Evolutionary conservation across 352 stramenopile genomes (phyloP).

Genomic region (Plasmopara halstedii): DNA sequence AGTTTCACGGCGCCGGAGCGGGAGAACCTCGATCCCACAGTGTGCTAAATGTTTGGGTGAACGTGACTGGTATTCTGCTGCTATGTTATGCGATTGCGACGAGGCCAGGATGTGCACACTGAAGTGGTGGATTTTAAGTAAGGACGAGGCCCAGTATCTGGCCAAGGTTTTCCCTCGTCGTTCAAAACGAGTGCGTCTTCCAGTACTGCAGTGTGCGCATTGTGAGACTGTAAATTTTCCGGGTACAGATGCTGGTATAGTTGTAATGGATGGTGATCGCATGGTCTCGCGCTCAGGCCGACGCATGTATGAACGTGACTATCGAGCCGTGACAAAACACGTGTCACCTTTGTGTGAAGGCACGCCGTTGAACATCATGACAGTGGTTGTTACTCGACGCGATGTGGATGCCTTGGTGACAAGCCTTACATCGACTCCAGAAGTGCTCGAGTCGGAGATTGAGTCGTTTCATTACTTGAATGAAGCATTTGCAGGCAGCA

Average conservation of each 20-base stretch:
- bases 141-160: slow-evolving; percentile 61
- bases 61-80: slow-evolving; percentile 31
- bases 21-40: slow-evolving; percentile 32
- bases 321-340: slow-evolving; percentile 71
- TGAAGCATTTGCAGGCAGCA: slow-evolving; percentile 25
- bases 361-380: slow-evolving; percentile 49
- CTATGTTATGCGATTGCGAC: slow-evolving; percentile 25
- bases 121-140: slow-evolving; percentile 72
- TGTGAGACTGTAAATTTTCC: slow-evolving; percentile 76
- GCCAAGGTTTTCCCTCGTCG: slow-evolving; percentile 48
- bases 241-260: slow-evolving; percentile 64
- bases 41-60: slow-evolving; percentile 47
- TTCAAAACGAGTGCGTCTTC: slow-evolving; percentile 35
- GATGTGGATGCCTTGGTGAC: slow-evolving; percentile 48
- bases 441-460: slow-evolving; percentile 60
- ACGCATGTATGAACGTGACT: slow-evolving; percentile 75
- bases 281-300: slow-evolving; percentile 62
- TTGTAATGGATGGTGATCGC: slow-evolving; percentile 55
- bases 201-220: slow-evolving; percentile 63
- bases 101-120: slow-evolving; percentile 5
- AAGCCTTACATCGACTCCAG: slow-evolving; percentile 33
- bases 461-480: slow-evolving; percentile 51
- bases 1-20: neutral
- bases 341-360: slow-evolving; percentile 67
- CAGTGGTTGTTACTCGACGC: slow-evolving; percentile 27